Base-by-base conservation (phyloP, 495 filamentous ascomycete genomes). In the Delitschia confertaspora region DNA sequence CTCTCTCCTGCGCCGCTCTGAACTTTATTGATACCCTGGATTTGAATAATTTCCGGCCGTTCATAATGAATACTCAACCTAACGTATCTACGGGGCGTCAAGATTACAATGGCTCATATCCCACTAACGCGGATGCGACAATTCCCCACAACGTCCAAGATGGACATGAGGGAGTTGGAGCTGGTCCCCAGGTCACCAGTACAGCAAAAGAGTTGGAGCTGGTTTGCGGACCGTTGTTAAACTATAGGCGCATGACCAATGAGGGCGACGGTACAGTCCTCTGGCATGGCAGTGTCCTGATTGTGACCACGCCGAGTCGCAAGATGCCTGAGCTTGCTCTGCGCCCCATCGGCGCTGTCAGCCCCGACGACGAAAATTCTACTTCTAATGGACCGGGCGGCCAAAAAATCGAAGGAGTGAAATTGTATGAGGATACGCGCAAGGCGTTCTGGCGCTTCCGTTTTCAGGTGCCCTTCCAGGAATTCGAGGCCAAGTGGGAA, bases 361-460 rank as follows among this genome's bases (percentile, higher is more conserved):
- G 39, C 19, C 26, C 45, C 16, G 35, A 31, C 4, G 33, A 32
- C 9, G 19, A 14, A 37, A 45, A 32, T 6, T 27, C 43, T 21
- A 17, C 33, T 29, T 42, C 45, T 13, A 46, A 47, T 6, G 46
- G 51, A 2, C 18, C 24, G 13, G 42, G 45, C 5, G 23, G 60
- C 35, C 43, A 53, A 23, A 36, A 26, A 23, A 58, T 73, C 55
- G 53, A 60, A n/a, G 80, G 74, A 8, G 56, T 73, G 36, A 83
- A 79, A 57, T 73, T 93, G n/a, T 93, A 85, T 61, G 82, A 82
- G 47, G 88, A 93, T 52, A 67, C 72, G 13, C 47, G 69, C 29
- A 84, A 80, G 62, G 79, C 79, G 0, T 95, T 93, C 65, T 95
- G 85, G 85, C 70, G 79, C 27, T 93, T 89, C 54, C 65, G 73